Conservation (phyloP, 352 stramenopile species). For the Globisporangium spiculum region DNA sequence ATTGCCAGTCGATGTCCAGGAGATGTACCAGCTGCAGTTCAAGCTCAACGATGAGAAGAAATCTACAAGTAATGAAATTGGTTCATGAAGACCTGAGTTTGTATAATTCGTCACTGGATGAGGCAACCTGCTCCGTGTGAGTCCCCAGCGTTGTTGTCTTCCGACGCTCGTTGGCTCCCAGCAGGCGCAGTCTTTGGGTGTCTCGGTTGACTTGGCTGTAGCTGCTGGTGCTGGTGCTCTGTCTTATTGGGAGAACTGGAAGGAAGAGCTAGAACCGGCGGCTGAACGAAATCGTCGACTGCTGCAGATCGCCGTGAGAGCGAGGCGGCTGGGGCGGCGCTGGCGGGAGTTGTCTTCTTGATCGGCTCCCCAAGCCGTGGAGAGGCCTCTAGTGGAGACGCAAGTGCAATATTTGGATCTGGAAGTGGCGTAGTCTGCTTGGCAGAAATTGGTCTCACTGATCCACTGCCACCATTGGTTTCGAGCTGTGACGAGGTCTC, state of each 20-base stretch:
- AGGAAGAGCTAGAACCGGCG: not conserved
- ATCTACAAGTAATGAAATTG: not conserved
- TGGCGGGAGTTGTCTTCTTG: not conserved
- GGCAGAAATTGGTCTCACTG: not conserved
- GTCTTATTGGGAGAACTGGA: not conserved
- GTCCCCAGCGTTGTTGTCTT: slow-evolving; percentile 10
- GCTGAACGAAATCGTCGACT: not conserved
- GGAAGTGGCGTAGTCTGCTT: not conserved
- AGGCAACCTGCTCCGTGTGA: slow-evolving; percentile 16
- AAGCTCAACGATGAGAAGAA: slow-evolving; percentile 1
- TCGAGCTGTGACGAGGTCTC: not conserved
- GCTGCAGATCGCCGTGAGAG: not conserved
- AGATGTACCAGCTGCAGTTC: slow-evolving; percentile 13
- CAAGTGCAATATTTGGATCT: not conserved
- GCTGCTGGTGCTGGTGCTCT: not conserved
- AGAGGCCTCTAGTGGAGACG: not conserved
- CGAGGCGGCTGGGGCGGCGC: slow-evolving; percentile 1
- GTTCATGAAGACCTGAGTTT: not conserved
- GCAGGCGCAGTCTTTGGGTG: not conserved
- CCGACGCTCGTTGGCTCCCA: not conserved
- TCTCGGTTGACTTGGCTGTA: not conserved
- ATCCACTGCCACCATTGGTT: not conserved
- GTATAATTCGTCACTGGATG: slow-evolving; percentile 1
- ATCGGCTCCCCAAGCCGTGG: not conserved
- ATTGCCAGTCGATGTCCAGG: not conserved